Evolutionary conservation across 2,329 filamentous ascomycete genomes (phyloP), one percentile per base, ranked within the genome.

Genomic region (Setomelanomma holmii): DNA sequence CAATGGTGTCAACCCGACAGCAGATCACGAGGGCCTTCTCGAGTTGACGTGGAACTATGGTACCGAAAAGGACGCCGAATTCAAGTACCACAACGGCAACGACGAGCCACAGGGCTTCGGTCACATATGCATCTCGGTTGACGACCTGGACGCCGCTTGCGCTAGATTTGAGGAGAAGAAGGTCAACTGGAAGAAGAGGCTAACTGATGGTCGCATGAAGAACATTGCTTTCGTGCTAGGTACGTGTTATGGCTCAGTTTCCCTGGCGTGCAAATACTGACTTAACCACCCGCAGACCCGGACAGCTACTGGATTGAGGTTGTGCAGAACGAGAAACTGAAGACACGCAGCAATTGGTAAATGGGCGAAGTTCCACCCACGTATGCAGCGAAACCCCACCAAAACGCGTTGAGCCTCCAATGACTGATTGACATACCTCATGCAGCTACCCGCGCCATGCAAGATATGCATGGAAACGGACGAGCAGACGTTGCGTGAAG

Each of bases 21-120:
- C 87, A 6, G 81, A 86, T 48, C 85, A 87, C 57, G 93, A 98
- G 75, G 95, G 93, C 0, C 75, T 98, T 33, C 82, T 98, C 4
- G 93, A 98, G 78, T 78, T 98, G 59, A 97, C 93, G 8, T 96
- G 90, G 89, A 88, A 88, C 67, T 86, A 87, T 58, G 85, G 85
- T 33, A 93, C 90, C 0, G 93, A 98, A 78, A 95, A 93, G 71
- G 89, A 98, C 58, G 84, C 87, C 50, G 79, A 79, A 59, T 95
- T 96, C 72, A 84, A 84, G 61, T 99, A 99, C 73, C 93, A 99
- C 76, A 88, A 96, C 65, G 95, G 95, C 33, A 99, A 99, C 75
- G 82, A 87, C 36, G 82, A 96, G 73, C 93, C 93, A 0, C 92
- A 97, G 74, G 95, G 95, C 1, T 98, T 97, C 62, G 93, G 93